These are phyloP conservation scores for Ophidiomyces ophidiicola DNA, from an alignment of 2,329 filamentous ascomycete species.

Conservation along the genomic window DNA sequence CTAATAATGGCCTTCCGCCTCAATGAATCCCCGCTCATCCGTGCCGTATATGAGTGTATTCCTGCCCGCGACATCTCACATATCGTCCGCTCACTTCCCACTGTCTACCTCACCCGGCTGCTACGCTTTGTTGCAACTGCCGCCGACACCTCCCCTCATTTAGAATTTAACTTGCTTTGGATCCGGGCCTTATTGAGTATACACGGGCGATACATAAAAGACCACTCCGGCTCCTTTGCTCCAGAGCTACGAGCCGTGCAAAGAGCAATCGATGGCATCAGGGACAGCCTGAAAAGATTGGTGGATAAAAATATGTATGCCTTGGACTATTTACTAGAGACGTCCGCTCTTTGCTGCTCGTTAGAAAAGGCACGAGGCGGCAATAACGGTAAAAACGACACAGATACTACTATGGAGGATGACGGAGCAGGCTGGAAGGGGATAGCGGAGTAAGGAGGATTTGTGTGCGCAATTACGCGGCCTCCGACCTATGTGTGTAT, in stretches of 20 bases:
- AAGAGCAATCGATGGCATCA: constrained; percentile 66
- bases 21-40: constrained; percentile 71
- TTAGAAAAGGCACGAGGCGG: too few species aligned
- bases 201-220: constrained; percentile 75
- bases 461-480: too few species aligned
- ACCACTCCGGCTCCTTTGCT: constrained; percentile 65
- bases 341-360: constrained; percentile 27
- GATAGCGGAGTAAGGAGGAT: too few species aligned
- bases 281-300: constrained; percentile 67
- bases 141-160: constrained; percentile 78
- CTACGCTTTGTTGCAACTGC: constrained; percentile 79
- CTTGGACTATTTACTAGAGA: constrained; percentile 64
- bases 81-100: constrained; percentile 65
- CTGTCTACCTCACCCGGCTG: constrained; percentile 73
- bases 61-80: constrained; percentile 63
- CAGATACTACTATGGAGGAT: too few species aligned
- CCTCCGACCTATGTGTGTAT: too few species aligned
- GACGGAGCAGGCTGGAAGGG: too few species aligned
- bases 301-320: constrained; percentile 83
- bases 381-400: constrained; percentile 18
- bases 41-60: constrained; percentile 72
- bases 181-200: constrained; percentile 67
- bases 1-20: constrained; percentile 95
- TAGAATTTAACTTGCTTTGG: constrained; percentile 92
- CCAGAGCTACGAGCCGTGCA: constrained; percentile 74